phyloP scores from a whole-genome alignment of 2,329 filamentous ascomycete species.

The Paraconiothyrium brasiliense region DNA sequence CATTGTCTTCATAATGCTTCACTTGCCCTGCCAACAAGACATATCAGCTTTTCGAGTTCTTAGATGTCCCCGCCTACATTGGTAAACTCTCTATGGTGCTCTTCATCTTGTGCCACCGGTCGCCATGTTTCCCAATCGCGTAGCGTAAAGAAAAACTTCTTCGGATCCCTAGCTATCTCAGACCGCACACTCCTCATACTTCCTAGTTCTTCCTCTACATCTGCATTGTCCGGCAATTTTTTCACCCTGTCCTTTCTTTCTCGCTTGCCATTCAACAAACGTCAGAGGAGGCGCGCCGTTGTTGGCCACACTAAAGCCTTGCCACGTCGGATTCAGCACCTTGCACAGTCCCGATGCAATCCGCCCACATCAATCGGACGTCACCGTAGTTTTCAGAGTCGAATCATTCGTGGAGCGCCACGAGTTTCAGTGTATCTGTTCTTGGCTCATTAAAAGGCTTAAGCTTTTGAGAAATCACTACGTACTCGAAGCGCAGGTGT shows the following conservation, averaged over 20 bases:
- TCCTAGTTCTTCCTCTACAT: neutral
- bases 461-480: too few species aligned
- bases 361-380: neutral
- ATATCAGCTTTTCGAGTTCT: neutral
- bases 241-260: neutral
- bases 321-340: neutral
- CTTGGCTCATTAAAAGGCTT: too few species aligned
- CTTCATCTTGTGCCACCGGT: neutral
- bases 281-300: neutral
- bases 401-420: too few species aligned
- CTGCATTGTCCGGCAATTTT: neutral
- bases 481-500: too few species aligned
- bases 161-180: neutral
- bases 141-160: neutral
- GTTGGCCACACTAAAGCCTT: neutral
- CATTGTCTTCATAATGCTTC: neutral
- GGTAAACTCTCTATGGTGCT: neutral
- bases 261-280: neutral
- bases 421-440: too few species aligned
- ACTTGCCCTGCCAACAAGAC: neutral
- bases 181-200: neutral
- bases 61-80: neutral
- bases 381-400: neutral
- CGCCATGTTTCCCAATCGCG: neutral
- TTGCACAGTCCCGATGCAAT: neutral